Evolutionary conservation across 768 basidiomycete genomes (phyloP).

Genomic region (Russula sp.): DNA sequence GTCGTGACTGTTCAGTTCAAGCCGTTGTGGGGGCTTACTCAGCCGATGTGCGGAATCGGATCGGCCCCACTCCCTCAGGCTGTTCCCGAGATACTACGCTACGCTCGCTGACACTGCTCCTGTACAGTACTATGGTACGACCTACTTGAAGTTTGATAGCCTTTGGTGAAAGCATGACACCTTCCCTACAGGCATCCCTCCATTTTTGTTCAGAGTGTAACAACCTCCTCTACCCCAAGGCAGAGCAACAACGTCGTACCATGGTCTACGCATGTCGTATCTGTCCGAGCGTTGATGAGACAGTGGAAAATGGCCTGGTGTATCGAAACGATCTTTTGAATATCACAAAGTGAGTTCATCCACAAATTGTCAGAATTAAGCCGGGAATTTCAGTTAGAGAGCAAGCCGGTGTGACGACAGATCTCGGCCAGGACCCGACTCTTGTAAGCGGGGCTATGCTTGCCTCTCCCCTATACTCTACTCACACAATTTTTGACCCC

Average conservation of each 20-base stretch:
- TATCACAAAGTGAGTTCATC: conserved; percentile 69
- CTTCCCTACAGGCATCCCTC: conserved; percentile 59
- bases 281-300: conserved; percentile 75
- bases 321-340: conserved; percentile 92
- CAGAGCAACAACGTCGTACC: conserved; percentile 75
- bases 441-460: conserved; percentile 43
- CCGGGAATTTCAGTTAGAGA: conserved; percentile 49
- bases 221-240: conserved; percentile 90
- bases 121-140: conserved; percentile 14
- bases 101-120: background rate
- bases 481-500: conserved; percentile 6
- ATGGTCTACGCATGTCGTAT: conserved; percentile 92
- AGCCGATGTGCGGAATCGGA: too few species aligned
- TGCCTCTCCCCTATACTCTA: background rate
- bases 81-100: background rate
- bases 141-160: background rate
- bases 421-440: conserved; percentile 85
- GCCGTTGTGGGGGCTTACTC: too few species aligned
- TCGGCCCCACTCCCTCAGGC: too few species aligned
- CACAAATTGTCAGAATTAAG: conserved; percentile 1
- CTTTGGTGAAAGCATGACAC: background rate
- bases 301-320: conserved; percentile 81
- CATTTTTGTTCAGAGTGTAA: conserved; percentile 95
- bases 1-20: too few species aligned
- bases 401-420: conserved; percentile 85